Conservation (phyloP, 2,329 filamentous ascomycete species). For the Rhinocladiella mackenziei region DNA sequence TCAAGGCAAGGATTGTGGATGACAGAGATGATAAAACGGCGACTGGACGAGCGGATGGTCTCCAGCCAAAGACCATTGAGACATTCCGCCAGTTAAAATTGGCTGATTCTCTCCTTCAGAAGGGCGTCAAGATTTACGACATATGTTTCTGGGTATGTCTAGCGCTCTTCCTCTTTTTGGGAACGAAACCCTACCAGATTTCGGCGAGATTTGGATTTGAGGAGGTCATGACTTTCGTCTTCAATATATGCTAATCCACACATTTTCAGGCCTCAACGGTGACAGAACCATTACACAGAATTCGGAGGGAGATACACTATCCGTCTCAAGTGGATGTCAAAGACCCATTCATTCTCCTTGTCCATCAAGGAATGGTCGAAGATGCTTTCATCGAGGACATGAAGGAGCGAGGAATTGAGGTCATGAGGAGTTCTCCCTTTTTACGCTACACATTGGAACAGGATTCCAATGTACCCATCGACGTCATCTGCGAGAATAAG, state of each 20-base stretch:
- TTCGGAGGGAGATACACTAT: conserved; percentile 66
- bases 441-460: conserved; percentile 49
- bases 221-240: too few species aligned
- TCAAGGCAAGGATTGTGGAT: conserved; percentile 63
- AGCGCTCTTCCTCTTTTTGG: conserved; percentile 29
- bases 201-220: too few species aligned
- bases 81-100: conserved; percentile 69
- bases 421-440: conserved; percentile 63
- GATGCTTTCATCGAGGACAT: conserved; percentile 67
- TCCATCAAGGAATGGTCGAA: conserved; percentile 73
- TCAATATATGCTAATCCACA: too few species aligned
- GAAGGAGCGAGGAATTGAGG: conserved; percentile 58
- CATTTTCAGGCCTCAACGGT: conserved; percentile 37
- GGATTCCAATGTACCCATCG: conserved; percentile 37
- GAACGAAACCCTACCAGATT: too few species aligned
- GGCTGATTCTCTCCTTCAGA: conserved; percentile 63
- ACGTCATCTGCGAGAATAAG: conserved; percentile 41
- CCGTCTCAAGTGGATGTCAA: conserved; percentile 49
- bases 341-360: conserved; percentile 53
- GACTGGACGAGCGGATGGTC: conserved; percentile 65
- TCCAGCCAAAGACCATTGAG: conserved; percentile 75
- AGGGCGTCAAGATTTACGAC: conserved; percentile 68
- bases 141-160: conserved; percentile 68
- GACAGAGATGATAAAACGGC: conserved; percentile 65
- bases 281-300: conserved; percentile 53